phyloP scores from a whole-genome alignment of 805 yeast genomes.

The Wickerhamomyces strasburgensis region DNA sequence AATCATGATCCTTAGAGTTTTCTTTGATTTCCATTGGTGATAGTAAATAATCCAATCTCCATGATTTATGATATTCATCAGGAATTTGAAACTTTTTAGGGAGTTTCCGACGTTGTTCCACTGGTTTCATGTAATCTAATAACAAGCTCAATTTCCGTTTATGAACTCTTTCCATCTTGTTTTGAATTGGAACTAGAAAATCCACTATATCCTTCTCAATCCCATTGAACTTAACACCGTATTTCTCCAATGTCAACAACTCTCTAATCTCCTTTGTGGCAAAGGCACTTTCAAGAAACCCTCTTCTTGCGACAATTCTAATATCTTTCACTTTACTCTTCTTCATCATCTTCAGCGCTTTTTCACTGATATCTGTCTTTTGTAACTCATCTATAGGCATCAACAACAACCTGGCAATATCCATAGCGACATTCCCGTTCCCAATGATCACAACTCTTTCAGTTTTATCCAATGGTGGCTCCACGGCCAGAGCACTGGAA shows the following conservation, averaged over 20 bases:
- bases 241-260: constrained; percentile 53
- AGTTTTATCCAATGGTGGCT: constrained; percentile 57
- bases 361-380: constrained; percentile 64
- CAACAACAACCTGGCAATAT: constrained; percentile 75
- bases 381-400: constrained; percentile 55
- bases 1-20: constrained; percentile 27
- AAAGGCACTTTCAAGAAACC: constrained; percentile 79
- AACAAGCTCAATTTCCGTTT: constrained; percentile 65
- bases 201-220: constrained; percentile 35
- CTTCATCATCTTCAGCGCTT: constrained; percentile 52
- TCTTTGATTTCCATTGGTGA: constrained; percentile 52
- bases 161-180: constrained; percentile 46
- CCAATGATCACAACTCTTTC: constrained; percentile 80
- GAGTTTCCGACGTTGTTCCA: constrained; percentile 18
- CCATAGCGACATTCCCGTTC: constrained; percentile 94
- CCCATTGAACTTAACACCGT: constrained; percentile 45
- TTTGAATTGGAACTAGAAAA: constrained; percentile 47
- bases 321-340: constrained; percentile 57
- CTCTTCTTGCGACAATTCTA: constrained; percentile 79
- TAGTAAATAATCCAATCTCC: constrained; percentile 68
- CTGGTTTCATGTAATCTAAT: constrained; percentile 42
- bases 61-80: constrained; percentile 25
- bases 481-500: constrained; percentile 23
- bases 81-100: constrained; percentile 19
- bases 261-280: constrained; percentile 92